A percentile compares a stretch with the other conserved stretches of the same genome.
These are phyloP conservation scores for Hyphopichia homilentoma DNA, from an alignment of 805 yeast genomes.

Conservation along the genomic window DNA sequence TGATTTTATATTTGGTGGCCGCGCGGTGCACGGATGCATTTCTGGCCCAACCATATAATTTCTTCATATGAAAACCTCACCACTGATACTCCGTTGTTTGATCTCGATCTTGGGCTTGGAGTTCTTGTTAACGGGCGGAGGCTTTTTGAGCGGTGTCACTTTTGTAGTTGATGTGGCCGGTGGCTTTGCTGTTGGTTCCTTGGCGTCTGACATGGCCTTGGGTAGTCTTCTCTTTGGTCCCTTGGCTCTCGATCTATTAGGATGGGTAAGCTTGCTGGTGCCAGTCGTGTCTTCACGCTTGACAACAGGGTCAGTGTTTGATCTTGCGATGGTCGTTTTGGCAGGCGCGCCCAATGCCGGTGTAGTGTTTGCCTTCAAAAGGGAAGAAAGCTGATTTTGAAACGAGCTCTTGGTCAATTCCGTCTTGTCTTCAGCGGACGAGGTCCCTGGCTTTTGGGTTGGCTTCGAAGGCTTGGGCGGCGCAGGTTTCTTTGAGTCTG, in stretches of 20 bases:
- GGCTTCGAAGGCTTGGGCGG: neutral
- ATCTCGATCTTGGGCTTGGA: conserved; percentile 4
- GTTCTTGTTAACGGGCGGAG: conserved; percentile 21
- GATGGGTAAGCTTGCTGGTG: conserved; percentile 33
- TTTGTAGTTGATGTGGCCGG: neutral
- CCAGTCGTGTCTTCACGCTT: conserved; percentile 13
- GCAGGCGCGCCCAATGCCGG: conserved; percentile 10
- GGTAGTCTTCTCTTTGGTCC: conserved; percentile 54
- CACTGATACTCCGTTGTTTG: no score
- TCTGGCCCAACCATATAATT: no score
- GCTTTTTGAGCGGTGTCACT: conserved; percentile 6
- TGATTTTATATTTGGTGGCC: no score
- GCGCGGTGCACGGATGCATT: no score
- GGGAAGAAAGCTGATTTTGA: conserved; percentile 20
- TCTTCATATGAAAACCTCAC: no score
- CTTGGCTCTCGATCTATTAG: conserved; percentile 44
- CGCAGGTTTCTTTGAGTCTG: neutral
- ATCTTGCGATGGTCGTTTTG: conserved; percentile 2
- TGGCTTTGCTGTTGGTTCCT: conserved; percentile 1
- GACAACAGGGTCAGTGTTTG: conserved; percentile 5
- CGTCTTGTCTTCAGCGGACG: no score
- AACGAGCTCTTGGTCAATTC: no score
- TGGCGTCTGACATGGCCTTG: conserved; percentile 9
- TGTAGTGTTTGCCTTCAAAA: conserved; percentile 26
- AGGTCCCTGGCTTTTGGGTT: no score